phyloP scores from a whole-genome alignment of 2,329 filamentous ascomycete genomes.

The Aureobasidium sp. region DNA sequence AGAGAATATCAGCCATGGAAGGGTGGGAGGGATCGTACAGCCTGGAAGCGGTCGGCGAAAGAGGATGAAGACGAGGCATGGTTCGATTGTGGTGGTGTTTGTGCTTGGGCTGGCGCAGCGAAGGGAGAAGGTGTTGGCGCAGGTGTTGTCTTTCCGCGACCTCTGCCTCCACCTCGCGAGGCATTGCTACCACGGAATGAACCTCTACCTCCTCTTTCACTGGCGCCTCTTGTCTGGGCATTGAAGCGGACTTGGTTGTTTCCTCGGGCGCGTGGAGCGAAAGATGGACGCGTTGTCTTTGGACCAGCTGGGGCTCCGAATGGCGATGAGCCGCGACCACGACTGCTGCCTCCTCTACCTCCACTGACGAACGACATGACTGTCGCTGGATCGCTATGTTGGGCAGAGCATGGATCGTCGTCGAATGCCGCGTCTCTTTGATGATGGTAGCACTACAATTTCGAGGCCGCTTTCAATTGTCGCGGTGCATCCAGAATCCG shows the following conservation, averaged over 20 bases:
- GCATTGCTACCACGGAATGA: not conserved
- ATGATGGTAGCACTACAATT: not conserved
- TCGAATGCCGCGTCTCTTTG: not conserved
- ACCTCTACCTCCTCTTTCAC: constrained; percentile 9
- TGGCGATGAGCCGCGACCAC: constrained; percentile 10
- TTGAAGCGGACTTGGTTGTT: constrained; percentile 14
- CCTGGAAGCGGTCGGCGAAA: constrained; percentile 12
- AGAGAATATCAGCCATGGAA: constrained; percentile 4
- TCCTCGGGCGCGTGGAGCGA: constrained; percentile 11
- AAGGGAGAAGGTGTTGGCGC: constrained; percentile 10
- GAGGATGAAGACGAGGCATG: constrained; percentile 9
- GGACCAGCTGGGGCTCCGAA: constrained; percentile 8
- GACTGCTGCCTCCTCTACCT: constrained; percentile 14
- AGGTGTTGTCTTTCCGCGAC: constrained; percentile 9
- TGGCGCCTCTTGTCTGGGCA: not conserved
- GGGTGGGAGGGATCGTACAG: constrained; percentile 7
- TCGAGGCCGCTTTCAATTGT: not conserved
- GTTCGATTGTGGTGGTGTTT: not conserved
- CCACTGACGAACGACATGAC: constrained; percentile 18
- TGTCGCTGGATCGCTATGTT: constrained; percentile 13
- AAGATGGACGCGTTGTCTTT: constrained; percentile 6
- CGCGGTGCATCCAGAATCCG: not conserved
- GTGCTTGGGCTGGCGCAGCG: not conserved
- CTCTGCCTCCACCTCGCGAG: not conserved
- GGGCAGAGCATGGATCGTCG: constrained; percentile 9